Evolutionary conservation across 2,329 filamentous ascomycete genomes (phyloP), one percentile per base, ranked within the genome.

Genomic region (Fulvia fulva): DNA sequence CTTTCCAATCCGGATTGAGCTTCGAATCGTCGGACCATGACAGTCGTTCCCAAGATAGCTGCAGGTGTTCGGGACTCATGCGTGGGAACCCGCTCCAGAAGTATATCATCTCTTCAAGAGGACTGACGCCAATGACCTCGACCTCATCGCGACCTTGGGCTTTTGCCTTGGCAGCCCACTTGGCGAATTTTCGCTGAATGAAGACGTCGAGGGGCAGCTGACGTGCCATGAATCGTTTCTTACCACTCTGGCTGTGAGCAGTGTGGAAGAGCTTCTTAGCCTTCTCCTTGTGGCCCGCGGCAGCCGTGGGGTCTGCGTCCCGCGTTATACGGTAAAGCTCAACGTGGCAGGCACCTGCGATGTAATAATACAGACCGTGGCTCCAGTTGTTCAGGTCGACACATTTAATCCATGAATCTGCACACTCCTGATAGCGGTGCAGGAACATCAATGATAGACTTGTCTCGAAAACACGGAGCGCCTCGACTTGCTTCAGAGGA

Each of bases 181-280:
- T 96, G 55, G 85, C 81, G 14, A 97, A 76, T 76, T 96, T 97
- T 58, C 91, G 86, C 53, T 83, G 80, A 12, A 94, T 86, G 67
- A 95, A 97, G 3, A 88, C 79, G 72, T 99, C 94, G 63, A 99
- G 91, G 0, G 94, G 94, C 11, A 97, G 79, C 68, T 95, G 90
- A 22, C 88, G 85, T 0, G 90, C 88, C 88, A 97, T 90, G 73
- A 99, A 90, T 43, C 85, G 86, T 76, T 96, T 96, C 76, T 89
- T 91, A 41, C 92, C 92, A 0, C 89, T 87, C 51, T 90, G 81
- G 0, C 83, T 80, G 0, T 89, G 87, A 0, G 88, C 89, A 68
- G 87, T 88, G 43, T 83, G 81, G 63, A 97, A 79, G 51, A 88
- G 82, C 56, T 88, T 83, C 52, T 87, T 85, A 0, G 91, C 89